Conservation (phyloP, 75 land plant genomes). For the Sequoia sempervirens region DNA sequence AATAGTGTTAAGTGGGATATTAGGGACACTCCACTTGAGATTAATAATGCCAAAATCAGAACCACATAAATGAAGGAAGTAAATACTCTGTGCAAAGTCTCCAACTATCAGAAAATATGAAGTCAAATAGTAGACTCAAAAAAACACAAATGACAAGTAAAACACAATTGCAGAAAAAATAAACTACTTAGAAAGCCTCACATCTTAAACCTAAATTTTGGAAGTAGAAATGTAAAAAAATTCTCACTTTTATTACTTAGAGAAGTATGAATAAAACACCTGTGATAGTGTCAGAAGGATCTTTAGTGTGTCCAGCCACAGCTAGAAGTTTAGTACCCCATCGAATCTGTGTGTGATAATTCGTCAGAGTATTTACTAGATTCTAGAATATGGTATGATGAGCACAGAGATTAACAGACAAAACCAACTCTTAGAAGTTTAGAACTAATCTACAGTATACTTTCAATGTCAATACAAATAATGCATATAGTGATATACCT, state of each 20-base stretch:
- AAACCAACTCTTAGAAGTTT: not conserved
- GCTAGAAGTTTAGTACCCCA: conserved; percentile 69
- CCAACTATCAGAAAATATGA: not conserved
- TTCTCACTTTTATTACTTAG: not conserved
- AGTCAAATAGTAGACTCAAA: not conserved
- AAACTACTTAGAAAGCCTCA: not conserved
- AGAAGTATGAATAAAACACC: conserved; percentile 29
- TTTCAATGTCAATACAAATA: not conserved
- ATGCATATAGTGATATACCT: not conserved
- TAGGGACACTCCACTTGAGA: not conserved
- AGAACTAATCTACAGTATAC: not conserved
- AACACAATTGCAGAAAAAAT: not conserved
- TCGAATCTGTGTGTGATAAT: conserved; percentile 37
- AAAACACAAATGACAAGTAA: not conserved
- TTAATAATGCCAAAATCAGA: conserved; percentile 2
- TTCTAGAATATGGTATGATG: not conserved
- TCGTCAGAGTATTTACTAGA: conserved; percentile 3
- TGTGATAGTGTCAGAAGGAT: conserved; percentile 39
- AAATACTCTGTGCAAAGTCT: not conserved
- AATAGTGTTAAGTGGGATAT: conserved; percentile 6
- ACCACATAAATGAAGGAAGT: not conserved
- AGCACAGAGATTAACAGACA: conserved; percentile 1
- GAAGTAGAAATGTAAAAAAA: not conserved
- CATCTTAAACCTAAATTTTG: not conserved
- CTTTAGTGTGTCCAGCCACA: conserved; percentile 74